Evolutionary conservation across 768 basidiomycete species (phyloP), one percentile per base, ranked within the genome.

Genomic region (Tulasnella calospora): DNA sequence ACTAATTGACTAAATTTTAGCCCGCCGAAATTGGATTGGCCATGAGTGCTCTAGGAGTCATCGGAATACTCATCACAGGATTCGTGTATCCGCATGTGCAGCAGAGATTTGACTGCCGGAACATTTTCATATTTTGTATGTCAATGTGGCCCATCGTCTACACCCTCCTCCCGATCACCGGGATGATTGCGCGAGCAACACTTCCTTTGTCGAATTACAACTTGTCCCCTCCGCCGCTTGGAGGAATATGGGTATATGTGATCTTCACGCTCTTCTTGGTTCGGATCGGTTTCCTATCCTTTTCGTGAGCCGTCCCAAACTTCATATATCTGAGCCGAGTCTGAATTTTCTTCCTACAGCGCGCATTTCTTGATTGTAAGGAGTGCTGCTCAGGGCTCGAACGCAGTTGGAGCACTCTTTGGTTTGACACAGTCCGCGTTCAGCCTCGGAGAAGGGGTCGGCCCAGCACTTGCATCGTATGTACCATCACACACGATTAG

Each of bases 51-150:
- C 67, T 47, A 35, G 81, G 81, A n/a, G 35, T 80, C 9, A 51
- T 78, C 15, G 80, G 79, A 10, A 77, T 78, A 10, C 17, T 80
- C 4, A 67, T 80, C 33, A 71, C 74, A 38, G 46, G 80, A 17
- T 70, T 81, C 76, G 61, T 79, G 44, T 81, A 81, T 70, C 81
- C 81, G 23, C 57, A 40, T 27, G 72, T 81, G 71, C 81, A 81
- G 44, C 72, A 72, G 21, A 73, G 79, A 17, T 77, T 79, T 51
- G 47, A 77, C 55, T 75, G 71, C 46, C 47, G 73, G 71, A 74
- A 46, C 13, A 41, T 81, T 36, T 81, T 80, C 76, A 69, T 51
- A 12, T 41, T 38, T 13, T 71, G 81, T 15, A 80, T 81, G 79
- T n/a, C 74, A 27, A 61, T 81, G 21, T 82, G 79, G 72, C 80